Evolutionary conservation across 768 basidiomycete species (phyloP).

Genomic region (Boletus reticuloceps): DNA sequence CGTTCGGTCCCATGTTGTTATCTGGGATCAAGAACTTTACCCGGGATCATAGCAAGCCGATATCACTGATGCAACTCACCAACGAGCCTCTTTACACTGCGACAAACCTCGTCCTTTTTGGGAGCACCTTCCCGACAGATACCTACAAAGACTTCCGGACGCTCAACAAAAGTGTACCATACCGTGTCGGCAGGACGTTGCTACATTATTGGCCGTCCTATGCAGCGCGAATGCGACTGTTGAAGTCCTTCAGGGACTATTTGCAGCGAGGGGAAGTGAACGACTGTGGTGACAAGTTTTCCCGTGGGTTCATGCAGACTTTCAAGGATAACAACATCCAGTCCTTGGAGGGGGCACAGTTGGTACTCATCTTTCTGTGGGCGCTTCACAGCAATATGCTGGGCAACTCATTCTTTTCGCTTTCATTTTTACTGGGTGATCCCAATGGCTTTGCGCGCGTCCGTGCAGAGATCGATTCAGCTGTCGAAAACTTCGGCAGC

Average conservation of each 20-base stretch:
- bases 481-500: slow-evolving; percentile 8
- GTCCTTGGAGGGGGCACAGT: slow-evolving; percentile 13
- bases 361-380: slow-evolving; percentile 22
- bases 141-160: slow-evolving; percentile 22
- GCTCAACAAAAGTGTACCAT: slow-evolving; percentile 16
- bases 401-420: slow-evolving; percentile 17
- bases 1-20: slow-evolving; percentile 12
- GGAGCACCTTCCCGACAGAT: slow-evolving; percentile 14
- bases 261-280: slow-evolving; percentile 8
- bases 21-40: slow-evolving; percentile 9
- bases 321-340: slow-evolving; percentile 20
- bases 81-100: slow-evolving; percentile 16
- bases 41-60: background rate
- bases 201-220: slow-evolving; percentile 15
- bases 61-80: slow-evolving; percentile 19
- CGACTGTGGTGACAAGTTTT: slow-evolving; percentile 6
- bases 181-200: slow-evolving; percentile 14
- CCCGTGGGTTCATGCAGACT: slow-evolving; percentile 9
- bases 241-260: slow-evolving; percentile 8
- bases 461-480: slow-evolving; percentile 43
- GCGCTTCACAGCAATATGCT: slow-evolving; percentile 21
- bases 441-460: slow-evolving; percentile 44
- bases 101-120: slow-evolving; percentile 19
- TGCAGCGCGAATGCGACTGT: slow-evolving; percentile 10
- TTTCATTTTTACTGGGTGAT: slow-evolving; percentile 38